Percentiles rank a stretch among this genome's conserved stretches.
These are phyloP conservation scores for Adansonia madagascariensis DNA, from an alignment of 441 rosid genomes.

Conservation along the genomic window DNA sequence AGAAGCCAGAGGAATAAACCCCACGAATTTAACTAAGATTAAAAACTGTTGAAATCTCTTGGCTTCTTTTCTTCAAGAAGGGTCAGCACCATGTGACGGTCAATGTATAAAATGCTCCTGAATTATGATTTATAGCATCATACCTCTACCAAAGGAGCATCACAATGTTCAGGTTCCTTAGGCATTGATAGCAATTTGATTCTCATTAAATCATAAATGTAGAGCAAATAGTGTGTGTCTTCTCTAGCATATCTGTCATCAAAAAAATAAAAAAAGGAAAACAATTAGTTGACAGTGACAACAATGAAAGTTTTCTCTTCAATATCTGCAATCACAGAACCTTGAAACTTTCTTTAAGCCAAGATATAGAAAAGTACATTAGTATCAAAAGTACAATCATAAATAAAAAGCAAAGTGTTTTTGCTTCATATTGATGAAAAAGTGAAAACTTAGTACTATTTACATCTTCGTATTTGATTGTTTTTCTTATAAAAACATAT, in stretches of 20 bases:
- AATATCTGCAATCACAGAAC: neutral
- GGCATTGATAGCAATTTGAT: slow-evolving; percentile 47
- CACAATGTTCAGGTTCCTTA: slow-evolving; percentile 47
- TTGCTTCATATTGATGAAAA: neutral
- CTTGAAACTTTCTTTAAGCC: neutral
- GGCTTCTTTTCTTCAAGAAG: neutral
- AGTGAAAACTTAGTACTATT: neutral
- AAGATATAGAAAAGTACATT: neutral
- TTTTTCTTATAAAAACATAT: neutral
- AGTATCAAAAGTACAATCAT: neutral
- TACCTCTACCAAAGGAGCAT: slow-evolving; percentile 78
- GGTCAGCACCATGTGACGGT: neutral
- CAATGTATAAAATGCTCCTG: neutral
- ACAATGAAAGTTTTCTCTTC: neutral
- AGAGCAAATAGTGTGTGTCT: slow-evolving; percentile 90
- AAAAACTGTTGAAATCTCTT: neutral
- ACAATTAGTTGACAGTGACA: neutral
- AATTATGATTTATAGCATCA: slow-evolving; percentile 12
- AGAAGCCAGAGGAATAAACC: neutral
- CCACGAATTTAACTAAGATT: neutral
- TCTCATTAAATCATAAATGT: slow-evolving; percentile 77
- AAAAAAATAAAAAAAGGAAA: neutral
- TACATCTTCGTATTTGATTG: neutral
- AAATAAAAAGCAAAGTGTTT: neutral
- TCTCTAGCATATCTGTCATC: slow-evolving; percentile 79